phyloP scores from a whole-genome alignment of 768 basidiomycete genomes.

The Tricholoma sp. region DNA sequence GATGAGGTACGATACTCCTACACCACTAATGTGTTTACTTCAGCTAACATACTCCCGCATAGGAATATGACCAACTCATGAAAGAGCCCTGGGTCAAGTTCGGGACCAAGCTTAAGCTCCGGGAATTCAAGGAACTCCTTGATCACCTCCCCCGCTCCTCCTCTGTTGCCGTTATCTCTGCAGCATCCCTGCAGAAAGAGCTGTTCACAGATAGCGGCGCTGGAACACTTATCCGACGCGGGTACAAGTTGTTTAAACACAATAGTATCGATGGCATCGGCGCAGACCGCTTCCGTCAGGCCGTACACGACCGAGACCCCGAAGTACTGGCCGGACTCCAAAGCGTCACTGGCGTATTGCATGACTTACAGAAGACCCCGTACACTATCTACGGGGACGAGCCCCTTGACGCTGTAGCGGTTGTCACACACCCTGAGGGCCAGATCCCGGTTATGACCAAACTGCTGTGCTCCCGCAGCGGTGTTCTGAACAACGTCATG shows the following conservation, averaged over 20 bases:
- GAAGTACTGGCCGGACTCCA: conserved; percentile 79
- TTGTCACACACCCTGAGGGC: conserved; percentile 88
- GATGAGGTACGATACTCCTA: conserved; percentile 64
- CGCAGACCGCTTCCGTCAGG: conserved; percentile 90
- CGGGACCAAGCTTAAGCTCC: conserved; percentile 97
- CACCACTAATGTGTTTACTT: not conserved
- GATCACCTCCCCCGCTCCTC: conserved; percentile 98
- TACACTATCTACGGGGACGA: conserved; percentile 99
- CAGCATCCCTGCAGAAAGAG: conserved; percentile 90
- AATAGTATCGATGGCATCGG: conserved; percentile 76
- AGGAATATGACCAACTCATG: conserved; percentile 97
- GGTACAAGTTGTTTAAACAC: conserved; percentile 97
- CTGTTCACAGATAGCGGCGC: conserved; percentile 98
- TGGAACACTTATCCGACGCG: conserved; percentile 95
- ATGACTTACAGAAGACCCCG: conserved; percentile 72
- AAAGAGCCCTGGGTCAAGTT: conserved; percentile 99
- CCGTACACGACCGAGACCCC: conserved; percentile 93
- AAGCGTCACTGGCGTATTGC: conserved; percentile 85
- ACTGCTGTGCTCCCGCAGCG: conserved; percentile 81
- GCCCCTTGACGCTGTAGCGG: conserved; percentile 90
- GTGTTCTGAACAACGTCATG: conserved; percentile 88
- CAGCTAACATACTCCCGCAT: conserved; percentile 6
- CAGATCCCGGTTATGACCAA: conserved; percentile 91
- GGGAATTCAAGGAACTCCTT: conserved; percentile 98
- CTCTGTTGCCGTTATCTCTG: conserved; percentile 96